A percentile compares a stretch with the other conserved stretches of the same genome.
Conservation (phyloP, 208 protist genomes). For the Acanthamoeba triangularis region DNA sequence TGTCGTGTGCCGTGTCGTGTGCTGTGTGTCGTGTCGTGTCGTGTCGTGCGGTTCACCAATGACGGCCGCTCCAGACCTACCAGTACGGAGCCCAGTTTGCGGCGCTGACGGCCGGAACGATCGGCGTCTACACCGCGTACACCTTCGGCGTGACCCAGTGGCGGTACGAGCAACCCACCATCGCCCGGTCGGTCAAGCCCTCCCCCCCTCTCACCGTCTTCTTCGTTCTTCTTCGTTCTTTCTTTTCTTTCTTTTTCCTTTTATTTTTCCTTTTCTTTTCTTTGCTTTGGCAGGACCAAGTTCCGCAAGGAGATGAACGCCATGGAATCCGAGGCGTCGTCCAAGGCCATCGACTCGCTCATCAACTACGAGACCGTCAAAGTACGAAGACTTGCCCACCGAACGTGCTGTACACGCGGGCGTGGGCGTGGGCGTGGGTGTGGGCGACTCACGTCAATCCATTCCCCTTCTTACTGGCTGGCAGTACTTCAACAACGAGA, state of each 20-base stretch:
- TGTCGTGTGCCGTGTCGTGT: conserved; percentile 43
- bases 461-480: background rate
- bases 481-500: conserved; percentile 90
- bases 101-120: conserved; percentile 80
- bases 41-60: conserved; percentile 21
- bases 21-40: conserved; percentile 64
- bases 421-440: no score
- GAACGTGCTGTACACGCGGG: background rate
- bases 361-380: conserved; percentile 93
- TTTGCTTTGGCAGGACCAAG: conserved; percentile 39
- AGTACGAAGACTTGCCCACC: background rate
- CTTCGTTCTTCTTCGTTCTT: no score
- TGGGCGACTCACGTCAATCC: background rate
- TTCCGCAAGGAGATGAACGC: conserved; percentile 91
- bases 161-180: background rate
- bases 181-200: background rate
- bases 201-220: no score
- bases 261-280: no score
- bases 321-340: conserved; percentile 87
- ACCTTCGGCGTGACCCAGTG: conserved; percentile 87
- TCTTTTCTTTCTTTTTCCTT: no score
- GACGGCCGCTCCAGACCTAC: background rate
- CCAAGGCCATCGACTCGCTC: conserved; percentile 90
- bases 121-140: conserved; percentile 87
- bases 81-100: conserved; percentile 68